These are phyloP conservation scores for Esteya vermicola DNA, from an alignment of 2,329 filamentous ascomycete genomes.

Conservation along the genomic window DNA sequence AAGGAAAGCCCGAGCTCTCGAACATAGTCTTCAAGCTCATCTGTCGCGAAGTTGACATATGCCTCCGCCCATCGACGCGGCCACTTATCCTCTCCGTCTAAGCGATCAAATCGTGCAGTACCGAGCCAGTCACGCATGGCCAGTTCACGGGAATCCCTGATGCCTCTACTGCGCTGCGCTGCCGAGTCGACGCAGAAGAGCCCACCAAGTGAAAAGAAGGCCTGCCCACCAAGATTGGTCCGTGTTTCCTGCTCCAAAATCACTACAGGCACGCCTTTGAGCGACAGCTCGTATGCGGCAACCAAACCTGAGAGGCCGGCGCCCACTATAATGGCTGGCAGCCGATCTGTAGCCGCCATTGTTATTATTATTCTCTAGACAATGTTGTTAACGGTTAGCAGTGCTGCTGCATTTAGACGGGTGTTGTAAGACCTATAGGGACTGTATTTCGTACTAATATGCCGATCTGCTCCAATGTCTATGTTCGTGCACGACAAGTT, in stretches of 20 bases:
- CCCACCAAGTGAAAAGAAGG: constrained; percentile 50
- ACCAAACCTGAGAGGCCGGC: constrained; percentile 45
- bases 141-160: constrained; percentile 41
- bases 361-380: too few species aligned
- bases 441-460: too few species aligned
- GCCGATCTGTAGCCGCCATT: too few species aligned
- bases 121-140: constrained; percentile 46
- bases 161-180: constrained; percentile 41
- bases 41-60: constrained; percentile 46
- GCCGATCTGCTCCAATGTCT: too few species aligned
- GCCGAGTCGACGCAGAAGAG: constrained; percentile 44
- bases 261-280: constrained; percentile 32
- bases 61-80: constrained; percentile 47
- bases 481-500: too few species aligned
- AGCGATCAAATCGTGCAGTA: constrained; percentile 43
- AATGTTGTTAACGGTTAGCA: too few species aligned
- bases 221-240: constrained; percentile 43
- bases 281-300: constrained; percentile 40
- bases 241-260: constrained; percentile 45
- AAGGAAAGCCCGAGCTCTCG: constrained; percentile 38
- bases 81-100: constrained; percentile 37
- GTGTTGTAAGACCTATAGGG: too few species aligned
- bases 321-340: constrained; percentile 44
- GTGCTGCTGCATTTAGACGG: too few species aligned
- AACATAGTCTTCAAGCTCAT: constrained; percentile 44